Conservation (phyloP, 2,329 filamentous ascomycete species). For the Mariannaea elegans region DNA sequence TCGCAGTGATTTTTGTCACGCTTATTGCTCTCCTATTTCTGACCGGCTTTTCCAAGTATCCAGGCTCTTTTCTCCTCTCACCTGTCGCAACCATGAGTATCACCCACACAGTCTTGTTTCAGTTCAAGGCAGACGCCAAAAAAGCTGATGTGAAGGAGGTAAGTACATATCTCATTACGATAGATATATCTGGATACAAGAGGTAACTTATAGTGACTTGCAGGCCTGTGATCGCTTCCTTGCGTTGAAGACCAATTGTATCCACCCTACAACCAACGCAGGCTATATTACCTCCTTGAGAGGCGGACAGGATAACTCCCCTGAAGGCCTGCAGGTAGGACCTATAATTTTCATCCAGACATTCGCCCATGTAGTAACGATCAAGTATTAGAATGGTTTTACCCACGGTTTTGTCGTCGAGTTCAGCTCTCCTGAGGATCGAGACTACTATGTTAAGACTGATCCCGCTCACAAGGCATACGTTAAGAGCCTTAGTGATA, state of each 20-base stretch:
- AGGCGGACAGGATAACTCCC: conserved; percentile 70
- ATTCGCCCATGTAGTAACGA: neutral
- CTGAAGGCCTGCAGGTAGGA: conserved; percentile 66
- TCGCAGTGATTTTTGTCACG: neutral
- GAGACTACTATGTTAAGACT: conserved; percentile 72
- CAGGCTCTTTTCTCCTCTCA: conserved; percentile 1
- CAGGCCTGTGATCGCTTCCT: conserved; percentile 50
- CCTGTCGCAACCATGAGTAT: conserved; percentile 43
- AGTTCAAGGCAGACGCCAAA: conserved; percentile 64
- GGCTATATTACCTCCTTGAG: conserved; percentile 67
- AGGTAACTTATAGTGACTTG: neutral
- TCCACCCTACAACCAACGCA: conserved; percentile 66
- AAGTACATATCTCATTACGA: conserved; percentile 35
- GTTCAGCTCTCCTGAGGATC: conserved; percentile 70
- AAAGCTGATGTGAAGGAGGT: conserved; percentile 65
- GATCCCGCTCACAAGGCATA: conserved; percentile 73
- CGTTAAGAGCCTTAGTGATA: conserved; percentile 55
- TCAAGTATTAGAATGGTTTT: conserved; percentile 60
- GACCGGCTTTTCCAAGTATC: neutral
- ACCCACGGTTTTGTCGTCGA: conserved; percentile 76
- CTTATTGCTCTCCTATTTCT: neutral
- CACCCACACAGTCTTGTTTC: conserved; percentile 74
- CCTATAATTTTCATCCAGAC: neutral
- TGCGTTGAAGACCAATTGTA: conserved; percentile 64
- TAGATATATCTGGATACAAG: neutral